Evolutionary conservation across 139 green algal genomes (phyloP).

Genomic region (Dunaliella primolecta): DNA sequence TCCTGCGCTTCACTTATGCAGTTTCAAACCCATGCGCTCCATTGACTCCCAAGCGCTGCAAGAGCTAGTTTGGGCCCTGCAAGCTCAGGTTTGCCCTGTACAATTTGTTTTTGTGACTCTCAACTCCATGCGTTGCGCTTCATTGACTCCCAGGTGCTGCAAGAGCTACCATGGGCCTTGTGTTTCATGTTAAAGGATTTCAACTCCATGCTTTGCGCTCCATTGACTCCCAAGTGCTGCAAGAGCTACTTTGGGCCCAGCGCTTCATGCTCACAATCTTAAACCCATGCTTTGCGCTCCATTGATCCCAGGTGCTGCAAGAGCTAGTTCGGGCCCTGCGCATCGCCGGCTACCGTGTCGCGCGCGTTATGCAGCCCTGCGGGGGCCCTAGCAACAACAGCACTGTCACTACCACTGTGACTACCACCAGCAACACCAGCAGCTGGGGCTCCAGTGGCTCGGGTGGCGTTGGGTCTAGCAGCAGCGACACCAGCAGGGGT

Average conservation of each 20-base stretch:
- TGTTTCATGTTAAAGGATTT: too few species aligned
- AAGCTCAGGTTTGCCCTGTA: too few species aligned
- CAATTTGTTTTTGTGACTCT: too few species aligned
- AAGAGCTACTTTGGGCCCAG: too few species aligned
- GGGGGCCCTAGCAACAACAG: not conserved
- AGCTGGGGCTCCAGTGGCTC: not conserved
- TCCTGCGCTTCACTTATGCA: too few species aligned
- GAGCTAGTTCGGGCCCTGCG: not conserved
- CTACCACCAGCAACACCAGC: not conserved
- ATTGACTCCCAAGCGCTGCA: not conserved
- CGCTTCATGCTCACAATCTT: too few species aligned
- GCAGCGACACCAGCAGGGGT: not conserved
- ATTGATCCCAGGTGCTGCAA: not conserved
- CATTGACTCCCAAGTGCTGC: not conserved
- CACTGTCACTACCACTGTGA: too few species aligned
- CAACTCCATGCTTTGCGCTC: too few species aligned
- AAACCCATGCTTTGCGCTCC: too few species aligned
- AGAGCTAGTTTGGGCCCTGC: not conserved
- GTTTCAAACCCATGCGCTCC: too few species aligned
- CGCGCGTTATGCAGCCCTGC: not conserved
- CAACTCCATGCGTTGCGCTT: too few species aligned
- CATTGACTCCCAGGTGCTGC: not conserved
- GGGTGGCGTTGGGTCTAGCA: not conserved
- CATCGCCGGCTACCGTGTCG: not conserved
- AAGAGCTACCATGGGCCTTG: too few species aligned